Conservation (phyloP, 352 stramenopile species). For the Achlya hypogyna region DNA sequence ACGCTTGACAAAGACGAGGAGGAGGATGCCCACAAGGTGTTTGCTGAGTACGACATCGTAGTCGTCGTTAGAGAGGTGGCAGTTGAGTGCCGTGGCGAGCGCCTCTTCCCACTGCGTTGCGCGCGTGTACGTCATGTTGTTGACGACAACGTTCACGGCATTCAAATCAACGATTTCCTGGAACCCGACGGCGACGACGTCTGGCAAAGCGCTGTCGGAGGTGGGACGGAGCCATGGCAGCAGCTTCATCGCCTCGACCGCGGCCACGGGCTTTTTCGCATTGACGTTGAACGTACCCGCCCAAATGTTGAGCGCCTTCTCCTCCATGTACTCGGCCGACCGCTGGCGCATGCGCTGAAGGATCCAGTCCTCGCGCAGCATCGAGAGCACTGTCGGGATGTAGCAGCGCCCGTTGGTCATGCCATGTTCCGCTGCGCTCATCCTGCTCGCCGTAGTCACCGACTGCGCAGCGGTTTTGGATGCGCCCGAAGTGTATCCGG, state of each 20-base stretch:
- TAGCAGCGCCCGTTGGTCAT: conserved; percentile 50
- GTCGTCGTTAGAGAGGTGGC: conserved; percentile 32
- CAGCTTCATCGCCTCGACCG: conserved; percentile 39
- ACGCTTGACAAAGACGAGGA: conserved; percentile 93
- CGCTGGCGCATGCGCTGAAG: conserved; percentile 60
- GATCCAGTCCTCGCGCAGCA: conserved; percentile 85
- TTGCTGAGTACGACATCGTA: conserved; percentile 81
- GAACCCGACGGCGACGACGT: conserved; percentile 78
- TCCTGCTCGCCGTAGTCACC: not conserved
- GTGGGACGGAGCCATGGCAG: conserved; percentile 52
- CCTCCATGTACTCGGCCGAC: conserved; percentile 53
- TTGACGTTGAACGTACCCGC: conserved; percentile 99
- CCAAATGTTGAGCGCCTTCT: conserved; percentile 48
- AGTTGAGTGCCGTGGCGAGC: conserved; percentile 87
- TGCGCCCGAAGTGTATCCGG: not conserved
- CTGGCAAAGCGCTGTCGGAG: conserved; percentile 23
- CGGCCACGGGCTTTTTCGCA: conserved; percentile 93
- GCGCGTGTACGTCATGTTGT: conserved; percentile 90
- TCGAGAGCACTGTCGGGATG: conserved; percentile 74
- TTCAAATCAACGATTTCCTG: conserved; percentile 99
- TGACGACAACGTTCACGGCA: conserved; percentile 97
- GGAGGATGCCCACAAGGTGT: conserved; percentile 94
- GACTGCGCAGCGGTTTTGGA: not conserved
- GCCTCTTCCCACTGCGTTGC: conserved; percentile 85
- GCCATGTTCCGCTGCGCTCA: not conserved